Percentiles rank a stretch among this genome's conserved stretches.
These are phyloP conservation scores for Spencermartinsiella ligniputridi DNA, from an alignment of 1,139 yeast species.

Conservation along the genomic window DNA sequence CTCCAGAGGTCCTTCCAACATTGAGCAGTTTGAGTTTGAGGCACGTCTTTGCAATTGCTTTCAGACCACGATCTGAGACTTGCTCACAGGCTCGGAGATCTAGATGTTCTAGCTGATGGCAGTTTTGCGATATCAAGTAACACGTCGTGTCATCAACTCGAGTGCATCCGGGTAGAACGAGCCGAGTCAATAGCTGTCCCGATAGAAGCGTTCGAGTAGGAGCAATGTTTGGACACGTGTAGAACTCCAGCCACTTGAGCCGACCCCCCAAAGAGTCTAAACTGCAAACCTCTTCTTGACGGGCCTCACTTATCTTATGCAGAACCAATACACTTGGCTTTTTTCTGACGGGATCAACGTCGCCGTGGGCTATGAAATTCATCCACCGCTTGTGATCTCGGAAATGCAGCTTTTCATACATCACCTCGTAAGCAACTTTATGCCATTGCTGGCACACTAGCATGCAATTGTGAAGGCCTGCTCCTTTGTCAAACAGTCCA, in stretches of 20 bases:
- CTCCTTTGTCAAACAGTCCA: slow-evolving; percentile 8
- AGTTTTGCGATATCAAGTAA: slow-evolving; percentile 44
- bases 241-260: slow-evolving; percentile 68
- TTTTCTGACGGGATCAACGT: neutral
- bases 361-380: slow-evolving; percentile 34
- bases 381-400: slow-evolving; percentile 45
- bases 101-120: slow-evolving; percentile 59
- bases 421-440: slow-evolving; percentile 48
- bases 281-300: slow-evolving; percentile 42
- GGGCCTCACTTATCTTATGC: slow-evolving; percentile 45
- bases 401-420: slow-evolving; percentile 55
- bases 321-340: slow-evolving; percentile 42
- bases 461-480: slow-evolving; percentile 54
- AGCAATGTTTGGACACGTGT: slow-evolving; percentile 69
- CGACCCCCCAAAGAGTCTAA: slow-evolving; percentile 43
- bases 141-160: slow-evolving; percentile 59
- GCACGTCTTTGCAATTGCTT: slow-evolving; percentile 60
- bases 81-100: slow-evolving; percentile 84
- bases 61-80: slow-evolving; percentile 71
- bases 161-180: slow-evolving; percentile 70
- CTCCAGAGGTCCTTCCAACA: slow-evolving; percentile 72
- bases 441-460: slow-evolving; percentile 67
- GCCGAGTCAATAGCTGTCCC: slow-evolving; percentile 44
- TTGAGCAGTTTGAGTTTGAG: slow-evolving; percentile 53
- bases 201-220: slow-evolving; percentile 51